Base-by-base conservation (phyloP, 1,139 yeast species). In the Taiozyma sp. region DNA sequence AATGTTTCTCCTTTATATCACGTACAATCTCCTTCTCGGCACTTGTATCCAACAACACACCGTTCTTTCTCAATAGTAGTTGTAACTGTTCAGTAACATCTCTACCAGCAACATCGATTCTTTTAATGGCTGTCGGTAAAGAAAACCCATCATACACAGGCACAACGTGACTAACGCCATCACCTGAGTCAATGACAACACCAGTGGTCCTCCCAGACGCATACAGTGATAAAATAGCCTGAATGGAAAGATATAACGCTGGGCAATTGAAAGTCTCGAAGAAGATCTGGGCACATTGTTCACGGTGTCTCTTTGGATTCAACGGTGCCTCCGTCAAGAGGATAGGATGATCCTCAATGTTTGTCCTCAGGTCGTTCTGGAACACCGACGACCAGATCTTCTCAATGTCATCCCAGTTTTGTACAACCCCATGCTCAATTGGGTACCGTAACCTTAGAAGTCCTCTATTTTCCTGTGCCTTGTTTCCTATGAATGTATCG, bases 141-240 rank as follows among this genome's bases (percentile, higher is more conserved):
- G 93, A 75, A 66, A 88, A 90, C 6, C 98, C 98, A 53, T 89
- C 93, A 66, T 79, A 91, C 0, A 93, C 89, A 0, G 98, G 97
- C 1, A 89, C 96, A 9, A 88, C 77, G 63, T 88, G 93, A 44
- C 87, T 80, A 26, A 89, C 96, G 4, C 97, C 97, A 64, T 91
- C 98, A 4, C 98, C 98, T 41, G 87, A 80, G 65, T 91, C 97
- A 14, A 91, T 67, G 11, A 89, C 96, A 42, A 88, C 79, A 1
- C 98, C 98, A 0, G 96, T 90, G 3, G 97, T 91, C 58, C 90
- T 72, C 0, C 98, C 98, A 3, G 88, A 79, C 0, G 97, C 91
- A 69, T 91, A 91, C 37, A 91, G 71, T 2, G 97, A 80, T 49
- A 91, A 71, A 14, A 90, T 91, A 0, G 96, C 95, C 59, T 90